Evolutionary conservation across 2,329 filamentous ascomycete species (phyloP).

Genomic region (Colletotrichum eremochloae): DNA sequence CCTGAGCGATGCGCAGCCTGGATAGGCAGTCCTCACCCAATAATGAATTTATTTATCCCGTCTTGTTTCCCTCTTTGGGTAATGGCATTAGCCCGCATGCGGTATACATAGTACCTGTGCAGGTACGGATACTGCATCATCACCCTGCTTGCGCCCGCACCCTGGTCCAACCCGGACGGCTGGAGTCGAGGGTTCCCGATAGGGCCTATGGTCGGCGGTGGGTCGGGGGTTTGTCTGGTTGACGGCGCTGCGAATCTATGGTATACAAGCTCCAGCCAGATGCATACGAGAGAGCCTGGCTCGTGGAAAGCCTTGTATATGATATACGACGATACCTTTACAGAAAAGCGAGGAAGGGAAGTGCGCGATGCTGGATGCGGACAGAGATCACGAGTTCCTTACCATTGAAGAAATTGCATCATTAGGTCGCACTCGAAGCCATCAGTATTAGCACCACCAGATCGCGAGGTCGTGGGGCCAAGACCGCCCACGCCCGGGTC

Average conservation of each 20-base stretch:
- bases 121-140: background rate
- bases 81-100: background rate
- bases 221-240: background rate
- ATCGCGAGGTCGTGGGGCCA: background rate
- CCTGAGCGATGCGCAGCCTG: background rate
- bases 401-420: background rate
- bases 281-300: background rate
- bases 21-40: background rate
- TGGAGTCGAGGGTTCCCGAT: conserved; percentile 2
- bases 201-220: background rate
- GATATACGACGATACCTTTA: background rate
- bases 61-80: background rate
- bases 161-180: conserved; percentile 4
- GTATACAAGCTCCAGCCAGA: background rate
- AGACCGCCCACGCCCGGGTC: background rate
- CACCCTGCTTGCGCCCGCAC: background rate
- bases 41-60: background rate
- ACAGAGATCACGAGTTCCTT: background rate
- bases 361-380: too few relatives aligned
- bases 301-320: background rate
- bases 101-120: too few relatives aligned
- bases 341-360: background rate
- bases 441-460: conserved; percentile 2
- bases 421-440: background rate
- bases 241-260: background rate